Evolutionary conservation across 2,329 filamentous ascomycete species (phyloP), one percentile per base, ranked within the genome.

Genomic region (Coniochaeta sp.): DNA sequence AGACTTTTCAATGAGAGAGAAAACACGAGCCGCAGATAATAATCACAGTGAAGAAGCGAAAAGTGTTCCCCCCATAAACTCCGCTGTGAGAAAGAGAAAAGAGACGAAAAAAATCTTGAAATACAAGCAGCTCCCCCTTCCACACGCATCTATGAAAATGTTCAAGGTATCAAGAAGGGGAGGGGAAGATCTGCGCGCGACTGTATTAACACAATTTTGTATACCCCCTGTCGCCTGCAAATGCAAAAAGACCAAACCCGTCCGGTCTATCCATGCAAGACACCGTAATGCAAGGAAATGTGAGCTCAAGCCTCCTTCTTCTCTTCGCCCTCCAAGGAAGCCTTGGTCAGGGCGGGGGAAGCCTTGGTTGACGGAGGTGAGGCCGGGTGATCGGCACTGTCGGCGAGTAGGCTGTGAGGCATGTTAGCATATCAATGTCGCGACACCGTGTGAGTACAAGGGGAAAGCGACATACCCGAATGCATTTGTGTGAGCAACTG

Each of bases 401-500:
- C 84, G 68, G 82, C 83, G 64, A 86, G 77, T 64, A 85, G 76
- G 71, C 83, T 86, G 64, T 57, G 7, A 34, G 5, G 11, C 17
- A 31, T 24, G 69, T 78, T 69, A 77, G 72, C 57, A 52, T 52
- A 28, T 66, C 58, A 33, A 31, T 33, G 22, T 31, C 22, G 31
- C 7, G 52, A 16, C 50, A 33, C 44, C 22, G 19, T n/a, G n/a
- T n/a, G n/a, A 36, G 1, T 16, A 17, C 8, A 1, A 8, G 24
- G 24, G 22, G 6, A 11, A 36, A 8, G 4, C 5, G 28, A 69
- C 89, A 82, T 86, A 97, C 93, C 91, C 93, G 80, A 96, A 99
- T 67, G 93, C 89, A 80, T 99, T 99, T 67, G 88, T 86, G 70
- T 89, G 89, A 62, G 85, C 88, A 59, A 84, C 82, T 68, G 71